Conservation (phyloP, 148 eudicot species). For the Nepenthes gracilis region DNA sequence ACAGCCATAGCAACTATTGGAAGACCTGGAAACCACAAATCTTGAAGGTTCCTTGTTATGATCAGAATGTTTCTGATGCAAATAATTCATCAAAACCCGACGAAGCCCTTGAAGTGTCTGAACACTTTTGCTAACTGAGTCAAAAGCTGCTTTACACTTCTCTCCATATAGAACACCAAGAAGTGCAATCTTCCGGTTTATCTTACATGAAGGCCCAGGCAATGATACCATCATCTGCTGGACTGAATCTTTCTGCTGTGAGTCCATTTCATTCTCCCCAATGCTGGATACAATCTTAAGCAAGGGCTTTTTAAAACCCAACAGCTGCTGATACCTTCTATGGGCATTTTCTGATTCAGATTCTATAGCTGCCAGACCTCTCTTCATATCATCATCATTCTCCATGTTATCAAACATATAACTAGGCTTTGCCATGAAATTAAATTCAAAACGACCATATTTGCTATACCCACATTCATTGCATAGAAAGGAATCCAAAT, state of each 20-base stretch:
- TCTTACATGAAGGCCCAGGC: slow-evolving; percentile 97
- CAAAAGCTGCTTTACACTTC: slow-evolving; percentile 99
- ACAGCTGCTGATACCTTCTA: slow-evolving; percentile 93
- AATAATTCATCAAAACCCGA: slow-evolving; percentile 86
- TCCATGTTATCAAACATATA: slow-evolving; percentile 95
- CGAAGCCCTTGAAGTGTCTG: slow-evolving; percentile 99
- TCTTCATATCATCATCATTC: slow-evolving; percentile 98
- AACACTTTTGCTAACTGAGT: slow-evolving; percentile 99
- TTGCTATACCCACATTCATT: slow-evolving; percentile 99
- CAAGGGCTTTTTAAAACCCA: slow-evolving; percentile 95
- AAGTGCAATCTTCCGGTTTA: slow-evolving; percentile 96
- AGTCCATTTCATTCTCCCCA: slow-evolving; percentile 97
- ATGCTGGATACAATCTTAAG: slow-evolving; percentile 97
- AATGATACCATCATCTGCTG: slow-evolving; percentile 99
- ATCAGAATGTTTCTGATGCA: slow-evolving; percentile 72
- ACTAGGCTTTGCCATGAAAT: slow-evolving; percentile 99
- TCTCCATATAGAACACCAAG: slow-evolving; percentile 99
- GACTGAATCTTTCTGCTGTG: slow-evolving; percentile 98
- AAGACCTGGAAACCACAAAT: slow-evolving; percentile 75
- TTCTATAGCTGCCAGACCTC: slow-evolving; percentile 95
- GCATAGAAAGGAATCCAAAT: slow-evolving; percentile 93
- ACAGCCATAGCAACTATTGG: slow-evolving; percentile 97
- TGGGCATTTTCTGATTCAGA: slow-evolving; percentile 99
- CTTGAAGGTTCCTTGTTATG: slow-evolving; percentile 48
- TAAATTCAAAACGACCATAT: slow-evolving; percentile 97